Evolutionary conservation across 208 protist species (phyloP).

Genomic region (Naegleria gruberi): DNA sequence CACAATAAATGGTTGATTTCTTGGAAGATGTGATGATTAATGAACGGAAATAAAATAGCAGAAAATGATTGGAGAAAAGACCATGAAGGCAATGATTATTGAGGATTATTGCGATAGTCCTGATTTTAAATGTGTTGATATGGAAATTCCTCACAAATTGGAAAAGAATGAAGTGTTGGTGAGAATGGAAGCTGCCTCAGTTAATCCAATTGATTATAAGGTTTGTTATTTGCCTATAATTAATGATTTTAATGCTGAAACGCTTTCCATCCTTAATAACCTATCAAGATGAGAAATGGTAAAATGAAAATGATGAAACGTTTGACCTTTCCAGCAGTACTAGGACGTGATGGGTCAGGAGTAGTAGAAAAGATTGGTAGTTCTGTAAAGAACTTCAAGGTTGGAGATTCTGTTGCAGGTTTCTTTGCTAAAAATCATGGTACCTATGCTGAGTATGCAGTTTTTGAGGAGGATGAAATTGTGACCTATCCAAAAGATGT

Average conservation of each 20-base stretch:
- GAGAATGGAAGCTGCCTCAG: not conserved
- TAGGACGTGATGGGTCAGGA: not conserved
- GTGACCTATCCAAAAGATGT: no score
- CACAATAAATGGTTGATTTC: no score
- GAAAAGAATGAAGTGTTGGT: not conserved
- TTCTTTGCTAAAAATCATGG: not conserved
- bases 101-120: not conserved
- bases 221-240: no score
- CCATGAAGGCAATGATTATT: not conserved
- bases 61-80: no score
- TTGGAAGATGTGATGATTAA: no score
- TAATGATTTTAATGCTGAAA: no score
- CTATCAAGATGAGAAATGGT: not conserved
- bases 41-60: no score
- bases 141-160: not conserved
- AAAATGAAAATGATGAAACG: not conserved
- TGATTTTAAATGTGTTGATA: not conserved
- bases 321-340: not conserved
- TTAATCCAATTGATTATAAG: constrained; percentile 1
- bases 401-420: not conserved
- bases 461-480: not conserved
- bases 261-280: no score
- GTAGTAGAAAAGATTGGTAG: not conserved
- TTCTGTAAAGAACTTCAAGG: not conserved
- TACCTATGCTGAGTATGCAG: not conserved